Evolutionary conservation across 768 basidiomycete genomes (phyloP), one percentile per base, ranked within the genome.

Genomic region (Tephrocybe rancida): DNA sequence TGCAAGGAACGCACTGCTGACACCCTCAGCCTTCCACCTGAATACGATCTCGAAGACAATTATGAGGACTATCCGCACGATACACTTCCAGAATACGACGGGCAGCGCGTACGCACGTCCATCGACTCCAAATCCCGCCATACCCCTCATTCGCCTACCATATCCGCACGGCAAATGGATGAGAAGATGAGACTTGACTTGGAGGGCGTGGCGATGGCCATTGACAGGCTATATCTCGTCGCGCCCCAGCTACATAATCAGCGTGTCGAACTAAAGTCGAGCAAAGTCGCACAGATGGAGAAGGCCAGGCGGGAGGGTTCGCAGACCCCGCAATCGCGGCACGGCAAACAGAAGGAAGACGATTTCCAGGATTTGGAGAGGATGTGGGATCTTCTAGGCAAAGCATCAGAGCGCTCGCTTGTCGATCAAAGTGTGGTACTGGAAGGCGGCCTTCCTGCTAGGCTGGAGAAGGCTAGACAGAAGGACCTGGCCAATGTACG

Each of bases 181-280:
- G 92, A 94, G 69, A 95, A 95, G 75, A 90, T 87, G 84, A 73
- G 84, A 46, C 70, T 90, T 63, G 96, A 98, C 67, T 76, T 98
- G 18, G 94, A 97, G 60, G 78, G 81, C 10, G 85, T 98, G 41
- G 84, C 91, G 0, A 80, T 82, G 67, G 95, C 97, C 26, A 95
- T 99, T 61, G 95, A 96, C 66, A 78, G 94, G 32, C 73, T 98
- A 10, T 92, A 97, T 67, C 69, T 82, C 7, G 90, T 88, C 26
- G 85, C 93, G 0, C 95, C 96, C 0, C 95, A 96, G 67, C 70
- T 98, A 37, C 84, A 88, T 54, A 88, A 95, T 65, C 96, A 99
- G 68, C 85, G 97, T 0, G 93, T 91, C n/a, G 95, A 95, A 67
- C 81, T 96, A 41, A 87, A 87, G 62, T 79, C 78, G 5, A 73